Base-by-base conservation (phyloP, 257 asterid genomes). In the Linaria vulgaris region DNA sequence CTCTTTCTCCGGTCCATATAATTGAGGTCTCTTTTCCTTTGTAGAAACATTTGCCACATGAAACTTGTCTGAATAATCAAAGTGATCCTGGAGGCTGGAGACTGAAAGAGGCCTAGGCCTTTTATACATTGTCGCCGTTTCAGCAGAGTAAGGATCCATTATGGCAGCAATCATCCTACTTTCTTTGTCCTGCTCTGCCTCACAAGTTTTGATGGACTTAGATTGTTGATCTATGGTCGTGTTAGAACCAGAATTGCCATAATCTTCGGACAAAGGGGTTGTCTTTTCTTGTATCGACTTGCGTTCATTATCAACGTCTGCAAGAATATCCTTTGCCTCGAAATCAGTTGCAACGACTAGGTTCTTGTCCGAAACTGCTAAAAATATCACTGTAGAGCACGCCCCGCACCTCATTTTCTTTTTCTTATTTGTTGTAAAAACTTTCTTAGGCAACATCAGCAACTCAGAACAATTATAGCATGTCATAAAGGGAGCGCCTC, bases 401-500 rank as follows among this genome's bases (percentile, higher is more conserved):
- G 83, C 77, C 52, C 94, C 94, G 24, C 99, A 92, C 64, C 82
- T 85, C 62, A 87, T 70, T 74, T 83, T 83, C 81, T 59, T 71
- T 44, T 17, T 67, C 54, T 64, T 69, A 54, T 68, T 72, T 52
- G 70, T 68, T 14, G 55, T 10, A 27, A 64, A 39, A 54, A 69
- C 64, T 66, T 77, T 81, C 83, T 78, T 83, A 37, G 99, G 88
- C 72, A 92, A 73, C 15, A 73, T 67, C 68, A 92, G 76, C 69
- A 88, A 37, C 87, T 80, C 85, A 44, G 74, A 81, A 74, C 99
- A 92, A 67, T 71, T 79, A 72, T 61, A 66, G 83, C 99, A 92
- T 5, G 86, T 61, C 56, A 92, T 17, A 71, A 92, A 83, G 23
- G 99, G 99, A 49, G 99, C 95, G 12, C 96, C 99, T 38, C 94